Evolutionary conservation across 495 filamentous ascomycete genomes (phyloP).

Genomic region (Penicillium roqueforti): DNA sequence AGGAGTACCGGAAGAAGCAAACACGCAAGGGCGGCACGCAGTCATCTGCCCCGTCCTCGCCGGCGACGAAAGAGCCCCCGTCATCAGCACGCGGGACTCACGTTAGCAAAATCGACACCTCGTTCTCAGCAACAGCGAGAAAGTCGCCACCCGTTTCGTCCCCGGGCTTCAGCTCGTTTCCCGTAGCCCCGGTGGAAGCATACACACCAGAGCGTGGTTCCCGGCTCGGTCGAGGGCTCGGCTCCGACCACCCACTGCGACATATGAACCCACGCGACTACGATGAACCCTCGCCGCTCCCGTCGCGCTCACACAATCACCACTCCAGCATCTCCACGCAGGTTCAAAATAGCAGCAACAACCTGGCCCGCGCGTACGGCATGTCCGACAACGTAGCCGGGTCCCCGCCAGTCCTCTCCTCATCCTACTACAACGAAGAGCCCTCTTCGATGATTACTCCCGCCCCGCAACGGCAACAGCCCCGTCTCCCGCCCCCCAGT

Average conservation of each 20-base stretch:
- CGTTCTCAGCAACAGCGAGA: conserved; percentile 41
- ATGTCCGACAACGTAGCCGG: conserved; percentile 55
- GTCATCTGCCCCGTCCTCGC: conserved; percentile 46
- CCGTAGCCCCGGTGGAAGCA: conserved; percentile 45
- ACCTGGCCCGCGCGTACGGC: conserved; percentile 49
- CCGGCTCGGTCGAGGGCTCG: conserved; percentile 31
- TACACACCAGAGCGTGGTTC: conserved; percentile 47
- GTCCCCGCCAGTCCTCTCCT: conserved; percentile 69
- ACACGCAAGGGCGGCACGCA: conserved; percentile 39
- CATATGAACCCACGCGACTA: conserved; percentile 36
- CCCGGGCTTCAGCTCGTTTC: conserved; percentile 46
- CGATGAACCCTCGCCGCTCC: conserved; percentile 55
- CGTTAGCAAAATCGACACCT: conserved; percentile 41
- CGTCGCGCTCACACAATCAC: conserved; percentile 43
- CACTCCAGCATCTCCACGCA: conserved; percentile 26
- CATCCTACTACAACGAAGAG: conserved; percentile 55
- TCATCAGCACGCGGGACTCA: conserved; percentile 23
- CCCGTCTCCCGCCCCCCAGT: conserved; percentile 79
- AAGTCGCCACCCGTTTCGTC: conserved; percentile 51
- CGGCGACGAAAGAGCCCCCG: conserved; percentile 40
- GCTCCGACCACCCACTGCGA: conserved; percentile 34
- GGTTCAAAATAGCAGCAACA: conserved; percentile 49
- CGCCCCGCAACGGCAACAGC: conserved; percentile 77
- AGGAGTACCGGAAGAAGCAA: conserved; percentile 67
- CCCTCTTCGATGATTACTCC: conserved; percentile 72